Evolutionary conservation across 2,329 filamentous ascomycete genomes (phyloP), one percentile per base, ranked within the genome.

Genomic region (Pyrenochaeta sp.): DNA sequence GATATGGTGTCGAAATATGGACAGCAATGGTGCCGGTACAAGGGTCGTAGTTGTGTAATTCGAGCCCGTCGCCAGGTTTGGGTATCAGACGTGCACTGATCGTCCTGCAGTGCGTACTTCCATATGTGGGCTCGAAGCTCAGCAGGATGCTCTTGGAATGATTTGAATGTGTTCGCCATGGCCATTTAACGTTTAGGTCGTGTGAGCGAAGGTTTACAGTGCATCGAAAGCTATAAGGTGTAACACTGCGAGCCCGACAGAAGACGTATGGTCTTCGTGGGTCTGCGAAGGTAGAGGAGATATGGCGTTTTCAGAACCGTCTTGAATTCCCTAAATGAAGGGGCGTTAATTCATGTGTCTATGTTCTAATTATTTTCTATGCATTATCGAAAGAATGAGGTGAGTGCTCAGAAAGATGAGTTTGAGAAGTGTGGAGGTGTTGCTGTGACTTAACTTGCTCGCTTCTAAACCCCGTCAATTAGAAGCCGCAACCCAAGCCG

Each of bases 121-220:
- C 50, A 57, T 7, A 59, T 54, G 2, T 15, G 43, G 36, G 43
- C 47, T 10, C 54, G 47, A 27, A 57, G 50, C 32, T 59, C 50
- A 39, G 53, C 50, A 39, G 53, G 51, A 27, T 59, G 51, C 25
- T 39, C 8, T 5, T 19, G 13, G 37, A 58, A 51, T 5, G 25
- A 12, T 10, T 24, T 9, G 40, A 44, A 25, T 15, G 40, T 49
- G n/a, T 3, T n/a, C n/a, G 36, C 36, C 36, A 39, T 39, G n/a
- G 36, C 36, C 2, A 6, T 7, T 19, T 13, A 13, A 15, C 34
- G 6, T 15, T 13, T 2, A 4, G 12, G 34, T 9, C 3, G 34
- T 9, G 6, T 36, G 34, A 15, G 6, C 3, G 13, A 15, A 9
- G 9, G 3, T 8, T 12, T 15, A 36, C 3, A 13, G 34, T 36